Evolutionary conservation across 495 filamentous ascomycete genomes (phyloP).

Genomic region (Aspergillus haitiensis): DNA sequence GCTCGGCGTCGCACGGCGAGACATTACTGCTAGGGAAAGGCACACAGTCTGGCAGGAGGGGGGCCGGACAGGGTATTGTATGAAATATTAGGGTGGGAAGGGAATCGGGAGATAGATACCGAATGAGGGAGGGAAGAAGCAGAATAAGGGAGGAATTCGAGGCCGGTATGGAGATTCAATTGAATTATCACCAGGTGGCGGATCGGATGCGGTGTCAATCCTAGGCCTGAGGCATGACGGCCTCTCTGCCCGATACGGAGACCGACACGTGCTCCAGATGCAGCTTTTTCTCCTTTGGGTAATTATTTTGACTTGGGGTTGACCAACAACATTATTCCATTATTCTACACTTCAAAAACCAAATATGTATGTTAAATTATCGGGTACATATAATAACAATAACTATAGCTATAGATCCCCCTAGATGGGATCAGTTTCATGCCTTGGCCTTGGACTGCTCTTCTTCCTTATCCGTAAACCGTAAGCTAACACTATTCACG

Average conservation of each 20-base stretch:
- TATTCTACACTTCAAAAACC: not conserved
- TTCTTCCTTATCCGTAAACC: conserved; percentile 64
- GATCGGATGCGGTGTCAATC: conserved; percentile 23
- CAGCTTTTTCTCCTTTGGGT: conserved; percentile 1
- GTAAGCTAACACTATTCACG: conserved; percentile 91
- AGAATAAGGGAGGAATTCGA: not conserved
- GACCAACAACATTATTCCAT: not conserved
- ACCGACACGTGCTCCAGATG: conserved; percentile 17
- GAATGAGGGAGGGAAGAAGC: conserved; percentile 6
- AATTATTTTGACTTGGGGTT: not conserved
- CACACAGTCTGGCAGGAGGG: conserved; percentile 17
- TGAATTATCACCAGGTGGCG: conserved; percentile 21
- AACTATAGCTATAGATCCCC: not conserved
- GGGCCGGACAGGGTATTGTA: not conserved
- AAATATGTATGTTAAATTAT: not conserved
- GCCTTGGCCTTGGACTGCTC: conserved; percentile 37
- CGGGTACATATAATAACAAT: not conserved
- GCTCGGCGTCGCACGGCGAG: conserved; percentile 75
- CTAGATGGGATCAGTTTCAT: conserved; percentile 7
- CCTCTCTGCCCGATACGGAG: conserved; percentile 20
- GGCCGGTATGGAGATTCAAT: not conserved
- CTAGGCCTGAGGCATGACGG: conserved; percentile 23
- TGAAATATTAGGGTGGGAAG: conserved; percentile 6
- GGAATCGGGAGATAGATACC: conserved; percentile 10
- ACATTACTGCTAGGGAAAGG: conserved; percentile 59